A percentile compares a stretch with the other conserved stretches of the same genome.
These are phyloP conservation scores for Amylocystis lapponica DNA, from an alignment of 768 basidiomycete genomes.

Conservation along the genomic window DNA sequence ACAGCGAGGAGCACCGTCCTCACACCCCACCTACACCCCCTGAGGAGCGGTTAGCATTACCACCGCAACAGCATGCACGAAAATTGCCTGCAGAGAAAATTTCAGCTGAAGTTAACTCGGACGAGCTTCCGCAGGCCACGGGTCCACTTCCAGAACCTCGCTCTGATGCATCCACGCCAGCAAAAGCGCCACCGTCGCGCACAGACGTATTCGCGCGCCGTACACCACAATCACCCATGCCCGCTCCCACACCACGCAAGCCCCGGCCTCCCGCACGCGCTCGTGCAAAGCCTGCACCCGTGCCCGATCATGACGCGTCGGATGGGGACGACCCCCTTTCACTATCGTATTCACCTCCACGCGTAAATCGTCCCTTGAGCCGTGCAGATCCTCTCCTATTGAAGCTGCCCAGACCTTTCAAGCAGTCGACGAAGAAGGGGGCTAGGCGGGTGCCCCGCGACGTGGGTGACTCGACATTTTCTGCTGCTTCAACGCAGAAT, in stretches of 20 bases:
- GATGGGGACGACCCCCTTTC: constrained; percentile 11
- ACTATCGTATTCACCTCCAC: neutral
- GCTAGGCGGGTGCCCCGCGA: no score
- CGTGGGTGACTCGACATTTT: no score
- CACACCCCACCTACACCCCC: constrained; percentile 2
- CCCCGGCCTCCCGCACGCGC: constrained; percentile 50
- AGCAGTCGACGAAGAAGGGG: neutral
- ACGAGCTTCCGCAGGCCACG: no score
- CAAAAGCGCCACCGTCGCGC: constrained; percentile 2
- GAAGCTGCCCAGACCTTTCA: neutral
- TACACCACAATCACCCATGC: constrained; percentile 60
- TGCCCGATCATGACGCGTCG: neutral
- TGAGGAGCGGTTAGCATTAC: neutral
- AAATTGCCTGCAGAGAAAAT: no score
- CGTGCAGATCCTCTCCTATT: neutral
- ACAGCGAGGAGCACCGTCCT: constrained; percentile 22
- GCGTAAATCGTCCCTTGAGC: neutral
- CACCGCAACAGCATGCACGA: neutral
- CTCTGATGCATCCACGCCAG: neutral
- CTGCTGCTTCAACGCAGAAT: no score
- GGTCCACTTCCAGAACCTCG: neutral
- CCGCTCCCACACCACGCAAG: constrained; percentile 43
- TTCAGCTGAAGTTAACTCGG: no score
- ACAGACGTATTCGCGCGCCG: constrained; percentile 50
- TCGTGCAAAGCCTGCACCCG: neutral